Evolutionary conservation across 2,329 filamentous ascomycete genomes (phyloP), one percentile per base, ranked within the genome.

Genomic region (Colletotrichum brevisporum): DNA sequence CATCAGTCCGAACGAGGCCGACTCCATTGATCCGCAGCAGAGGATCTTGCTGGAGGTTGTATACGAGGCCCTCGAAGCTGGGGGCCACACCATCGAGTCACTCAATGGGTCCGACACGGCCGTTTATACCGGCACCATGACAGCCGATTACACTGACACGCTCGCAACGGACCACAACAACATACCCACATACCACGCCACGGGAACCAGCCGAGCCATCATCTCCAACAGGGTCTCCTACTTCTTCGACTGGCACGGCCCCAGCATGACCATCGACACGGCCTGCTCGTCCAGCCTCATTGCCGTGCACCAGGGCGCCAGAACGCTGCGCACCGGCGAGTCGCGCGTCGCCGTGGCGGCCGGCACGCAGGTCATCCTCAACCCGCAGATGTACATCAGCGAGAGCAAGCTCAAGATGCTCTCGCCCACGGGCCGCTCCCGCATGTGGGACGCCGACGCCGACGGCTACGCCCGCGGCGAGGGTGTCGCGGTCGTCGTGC

Each of bases 401-500:
- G 73, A 76, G 31, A 57, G 36, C 39, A 67, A 67, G 21, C 27
- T 67, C n/a, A 54, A 51, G 15, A 67, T 67, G 63, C 57, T 67
- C 5, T 61, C 55, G 6, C 50, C 26, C 18, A 57, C 51, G 15
- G 78, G 79, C 12, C 71, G 75, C 15, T 79, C 74, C 56, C 74
- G 75, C 8, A 82, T 81, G 76, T 85, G 80, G 77, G 82, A 85
- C 71, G 76, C 74, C 2, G 74, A 74, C 2, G 87, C 84, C 0
- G 77, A 87, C 71, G 87, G 87, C 0, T 89, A 88, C 71, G 85
- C 79, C 5, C 80, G 86, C 0, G 87, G 86, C 9, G 87, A 89
- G 51, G 87, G 86, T 2, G 73, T 85, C 8, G 83, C 80, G 1
- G 75, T 78, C 0, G 71, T 89, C 0, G 73, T 87, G 0, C 69